Evolutionary conservation across 2,329 filamentous ascomycete genomes (phyloP).

Genomic region (Sclerotinia trifoliorum): DNA sequence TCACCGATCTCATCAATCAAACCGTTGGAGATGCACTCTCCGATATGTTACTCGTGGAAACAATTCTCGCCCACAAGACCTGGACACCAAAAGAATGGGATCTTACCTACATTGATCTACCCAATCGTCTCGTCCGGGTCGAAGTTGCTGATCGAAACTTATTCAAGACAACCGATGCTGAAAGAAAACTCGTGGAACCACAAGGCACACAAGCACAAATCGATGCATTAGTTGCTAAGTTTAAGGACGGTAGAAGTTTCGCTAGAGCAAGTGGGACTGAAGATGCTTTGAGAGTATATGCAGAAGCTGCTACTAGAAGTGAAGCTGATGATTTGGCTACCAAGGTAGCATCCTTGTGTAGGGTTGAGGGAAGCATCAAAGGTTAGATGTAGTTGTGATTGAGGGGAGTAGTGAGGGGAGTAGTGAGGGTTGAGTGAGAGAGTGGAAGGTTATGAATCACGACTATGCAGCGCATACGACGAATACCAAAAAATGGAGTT

Average conservation of each 20-base stretch:
- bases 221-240: constrained; percentile 84
- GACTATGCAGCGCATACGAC: constrained; percentile 14
- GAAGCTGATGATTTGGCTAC: constrained; percentile 89
- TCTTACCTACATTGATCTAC: constrained; percentile 87
- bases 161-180: constrained; percentile 89
- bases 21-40: constrained; percentile 95
- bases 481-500: constrained; percentile 22
- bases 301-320: constrained; percentile 83
- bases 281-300: constrained; percentile 93
- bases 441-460: constrained; percentile 10
- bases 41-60: constrained; percentile 93
- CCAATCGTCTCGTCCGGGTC: constrained; percentile 91
- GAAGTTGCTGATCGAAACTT: constrained; percentile 84
- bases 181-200: constrained; percentile 80
- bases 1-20: constrained; percentile 94
- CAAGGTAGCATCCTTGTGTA: constrained; percentile 57
- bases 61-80: constrained; percentile 90
- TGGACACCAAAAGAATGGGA: constrained; percentile 93
- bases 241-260: constrained; percentile 85
- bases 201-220: constrained; percentile 80
- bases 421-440: too few species aligned
- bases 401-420: not conserved
- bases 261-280: constrained; percentile 92
- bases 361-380: constrained; percentile 29
- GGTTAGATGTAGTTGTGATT: not conserved